Base-by-base conservation (phyloP, 495 filamentous ascomycete genomes). In the Xylaria cubensis region DNA sequence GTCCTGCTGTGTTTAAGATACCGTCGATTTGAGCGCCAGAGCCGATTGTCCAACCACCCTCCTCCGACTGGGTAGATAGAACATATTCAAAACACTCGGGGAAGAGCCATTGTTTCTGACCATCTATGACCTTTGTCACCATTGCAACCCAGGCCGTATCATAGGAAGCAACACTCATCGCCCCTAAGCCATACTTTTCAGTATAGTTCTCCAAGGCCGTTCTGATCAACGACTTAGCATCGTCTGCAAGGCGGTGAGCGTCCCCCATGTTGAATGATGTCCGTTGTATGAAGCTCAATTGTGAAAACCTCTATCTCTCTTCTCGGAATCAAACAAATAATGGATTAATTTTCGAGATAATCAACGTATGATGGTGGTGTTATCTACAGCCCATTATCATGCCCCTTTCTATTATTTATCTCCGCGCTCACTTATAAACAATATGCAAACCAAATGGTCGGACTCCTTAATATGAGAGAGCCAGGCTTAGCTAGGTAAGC, bases 81-180 rank as follows among this genome's bases (percentile, higher is more conserved):
- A 75, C n/a, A 56, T 73, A 73, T 19, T 59, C 58, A 46, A 74
- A 67, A 32, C 56, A 74, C 36, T 74, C 67, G 9, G 67, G 68
- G 67, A 84, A 84, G 0, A 84, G 75, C 78, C 78, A 84, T 51
- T 58, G 68, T 26, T 65, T 62, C 34, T 70, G 72, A 0, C 79
- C 74, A 48, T 71, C 67, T 17, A 72, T 48, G 59, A 82, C 82
- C 24, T 65, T 67, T 26, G 70, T 72, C 17, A 86, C 73, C 82
- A 87, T 82, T 2, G 85, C 79, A 2, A 86, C 73, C 85, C 84
- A 87, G 19, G 84, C 84, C n/a, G 85, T 86, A 59, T 85, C 84
- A 69, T 87, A 86, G 58, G 82, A 72, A 7, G 70, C 70, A 51
- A 72, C 70, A 42, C 70, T 72, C 70, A 72, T 72, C 7, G 70